Base-by-base conservation (phyloP, 257 asterid species). In the Cynanchum wilfordii region DNA sequence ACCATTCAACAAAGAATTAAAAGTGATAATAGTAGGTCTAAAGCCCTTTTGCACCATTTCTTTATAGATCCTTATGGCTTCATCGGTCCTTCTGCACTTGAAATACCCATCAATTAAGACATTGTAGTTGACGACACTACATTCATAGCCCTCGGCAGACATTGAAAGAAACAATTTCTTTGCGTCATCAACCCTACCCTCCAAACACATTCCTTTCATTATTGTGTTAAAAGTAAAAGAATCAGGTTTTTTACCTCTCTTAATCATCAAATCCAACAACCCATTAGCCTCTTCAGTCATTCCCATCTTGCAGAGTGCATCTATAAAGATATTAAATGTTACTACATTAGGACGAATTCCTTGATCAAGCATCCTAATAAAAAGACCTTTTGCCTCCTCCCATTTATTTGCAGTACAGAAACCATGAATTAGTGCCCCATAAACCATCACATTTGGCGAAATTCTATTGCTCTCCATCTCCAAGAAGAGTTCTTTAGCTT, bases 91-190 rank as follows among this genome's bases (percentile, higher is more conserved):
- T 15, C 68, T 72, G 59, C 82, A 79, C 81, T 82, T 89, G 86
- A 83, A 85, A 77, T 84, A 85, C 38, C 95, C 97, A 75, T 86
- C 84, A 25, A 91, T 89, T 86, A 89, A 78, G 68, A 85, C 76
- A 52, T 84, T 88, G 77, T 86, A 91, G 71, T 79, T 79, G 52
- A 51, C 52, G 55, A 83, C 79, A 65, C 79, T 76, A 62, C 78
- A 70, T 76, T 80, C 80, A 27, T 65, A 77, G 15, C 93, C 93
- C 77, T 84, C 80, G 30, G 80, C 86, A 17, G 54, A 81, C 90
- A 89, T 88, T 17, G 86, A 77, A 79, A 45, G 79, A 80, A 89
- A 85, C 82, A 91, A 66, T 49, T 82, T 72, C 55, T 68, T 86
- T 3, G 96, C 96, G 67, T 82, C 87, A 63, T 76, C 79, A 38